Evolutionary conservation across 257 asterid genomes (phyloP), one percentile per base, ranked within the genome.

Genomic region (Solanum phureja): DNA sequence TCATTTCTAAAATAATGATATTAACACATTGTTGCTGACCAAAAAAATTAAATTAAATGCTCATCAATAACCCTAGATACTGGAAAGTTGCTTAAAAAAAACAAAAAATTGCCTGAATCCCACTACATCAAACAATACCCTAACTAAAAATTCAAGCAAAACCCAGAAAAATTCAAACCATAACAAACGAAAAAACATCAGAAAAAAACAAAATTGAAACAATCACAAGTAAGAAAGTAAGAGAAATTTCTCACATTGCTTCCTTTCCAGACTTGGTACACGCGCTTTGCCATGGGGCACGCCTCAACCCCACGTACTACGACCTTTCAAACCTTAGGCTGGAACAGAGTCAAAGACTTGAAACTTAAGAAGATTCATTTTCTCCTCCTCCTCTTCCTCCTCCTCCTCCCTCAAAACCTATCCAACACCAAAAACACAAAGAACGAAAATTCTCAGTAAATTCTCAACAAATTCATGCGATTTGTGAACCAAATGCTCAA

Each of bases 221-320:
- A 86, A 82, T 66, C 31, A 69, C 77, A 75, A 68, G 21, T 33
- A 35, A 87, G 35, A 87, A 60, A 83, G 46, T 27, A 66, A 62
- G 66, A 75, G n/a, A 49, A 89, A 69, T 79, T 87, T 93, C 98
- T 94, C 91, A 97, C 99, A 92, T 97, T 97, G 92, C 92, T 95
- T 76, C 98, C 99, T 94, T 95, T 95, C 99, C 99, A 97, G 44
- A 90, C 97, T 94, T 97, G 87, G 95, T 95, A 89, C 90, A 94
- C 96, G 92, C 96, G 98, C 92, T 94, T 95, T 89, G 98, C 98
- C 98, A 97, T 97, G 88, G 90, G 91, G 92, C 87, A 75, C 87
- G 89, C 89, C 86, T 84, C 87, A 87, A 60, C 87, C 86, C 76
- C 88, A 58, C 88, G 85, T 44, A 79, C 84, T 42, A 87, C 86